A percentile compares a stretch with the other conserved stretches of the same genome.
These are phyloP conservation scores for Ophioceras dolichostomum DNA, from an alignment of 2,329 filamentous ascomycete genomes.

Conservation along the genomic window DNA sequence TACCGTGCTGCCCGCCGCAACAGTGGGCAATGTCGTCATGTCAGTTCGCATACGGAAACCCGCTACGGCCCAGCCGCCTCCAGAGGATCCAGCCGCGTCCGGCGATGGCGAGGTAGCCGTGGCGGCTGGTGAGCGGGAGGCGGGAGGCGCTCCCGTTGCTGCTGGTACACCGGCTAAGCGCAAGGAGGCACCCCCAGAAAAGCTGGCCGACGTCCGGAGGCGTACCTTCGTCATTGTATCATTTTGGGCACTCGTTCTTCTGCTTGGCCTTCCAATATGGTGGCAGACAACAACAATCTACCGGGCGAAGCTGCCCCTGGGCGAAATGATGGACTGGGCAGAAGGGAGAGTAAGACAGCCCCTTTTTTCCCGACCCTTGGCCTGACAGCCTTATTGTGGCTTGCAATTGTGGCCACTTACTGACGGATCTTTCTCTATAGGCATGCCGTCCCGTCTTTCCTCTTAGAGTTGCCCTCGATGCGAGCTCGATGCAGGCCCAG, in stretches of 20 bases:
- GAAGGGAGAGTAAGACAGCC: conserved; percentile 61
- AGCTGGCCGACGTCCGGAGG: conserved; percentile 51
- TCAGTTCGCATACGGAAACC: conserved; percentile 4
- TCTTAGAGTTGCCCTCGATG: conserved; percentile 66
- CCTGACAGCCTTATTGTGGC: too few relatives aligned
- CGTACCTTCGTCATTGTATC: conserved; percentile 68
- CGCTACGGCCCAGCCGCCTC: background rate
- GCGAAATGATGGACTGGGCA: conserved; percentile 83
- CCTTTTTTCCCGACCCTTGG: too few relatives aligned
- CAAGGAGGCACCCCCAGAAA: conserved; percentile 65
- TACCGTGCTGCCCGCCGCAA: too few relatives aligned
- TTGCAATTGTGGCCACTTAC: background rate
- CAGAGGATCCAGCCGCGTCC: background rate
- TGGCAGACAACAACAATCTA: conserved; percentile 91
- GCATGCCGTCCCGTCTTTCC: conserved; percentile 83
- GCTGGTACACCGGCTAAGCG: conserved; percentile 7
- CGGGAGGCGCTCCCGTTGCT: conserved; percentile 2
- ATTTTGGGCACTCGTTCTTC: conserved; percentile 80
- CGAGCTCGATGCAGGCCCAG: conserved; percentile 48
- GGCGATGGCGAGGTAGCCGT: background rate
- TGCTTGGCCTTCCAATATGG: conserved; percentile 86
- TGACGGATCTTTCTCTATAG: conserved; percentile 29
- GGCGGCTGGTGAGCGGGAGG: background rate
- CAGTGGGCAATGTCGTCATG: conserved; percentile 6
- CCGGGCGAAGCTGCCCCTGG: conserved; percentile 69